Evolutionary conservation across 2,329 filamentous ascomycete species (phyloP), one percentile per base, ranked within the genome.

Genomic region (Cladosporium sphaerospermum): DNA sequence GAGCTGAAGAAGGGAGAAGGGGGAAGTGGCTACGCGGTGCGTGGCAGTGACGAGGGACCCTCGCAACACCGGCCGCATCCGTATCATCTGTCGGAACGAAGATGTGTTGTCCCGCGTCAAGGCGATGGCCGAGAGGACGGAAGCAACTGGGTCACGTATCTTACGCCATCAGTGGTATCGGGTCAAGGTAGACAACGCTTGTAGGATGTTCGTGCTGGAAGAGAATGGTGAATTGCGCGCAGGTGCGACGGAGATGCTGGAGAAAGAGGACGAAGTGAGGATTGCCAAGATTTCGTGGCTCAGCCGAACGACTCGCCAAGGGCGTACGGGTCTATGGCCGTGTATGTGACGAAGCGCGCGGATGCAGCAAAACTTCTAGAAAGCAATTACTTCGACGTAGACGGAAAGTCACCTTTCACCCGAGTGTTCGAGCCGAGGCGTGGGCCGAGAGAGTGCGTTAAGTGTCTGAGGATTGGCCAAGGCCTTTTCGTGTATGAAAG

Each of bases 21-120:
- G 13, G n/a, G 43, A 37, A 34, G 14, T 7, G 4, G 33, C 7
- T 51, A 14, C 23, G 51, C 54, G 54, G 9, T 53, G 34, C 28
- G 52, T 54, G 9, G 54, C 45, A 41, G 52, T 56, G 5, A 56
- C 54, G 8, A 56, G 34, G 19, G 51, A 56, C 19, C 51, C 45
- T 10, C 39, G 46, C 1, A 18, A 56, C 28, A 11, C 50, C 3
- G 42, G 2, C 5, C 54, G 50, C 14, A 14, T 53, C 16, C 50
- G 43, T 3, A 13, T 56, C n/a, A 41, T 50, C 2, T 23, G 37
- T 39, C 31, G 54, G 16, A 40, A 49, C 18, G 54, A 53, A 31
- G 31, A 8, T 6, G 54, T 49, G 42, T 19, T 47, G 13, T 19
- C 32, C 2, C 16, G 19, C 4, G 48, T 55, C 8, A 53, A 55